These are phyloP conservation scores for Scutellaria minor DNA, from an alignment of 257 asterid species.

Conservation along the genomic window DNA sequence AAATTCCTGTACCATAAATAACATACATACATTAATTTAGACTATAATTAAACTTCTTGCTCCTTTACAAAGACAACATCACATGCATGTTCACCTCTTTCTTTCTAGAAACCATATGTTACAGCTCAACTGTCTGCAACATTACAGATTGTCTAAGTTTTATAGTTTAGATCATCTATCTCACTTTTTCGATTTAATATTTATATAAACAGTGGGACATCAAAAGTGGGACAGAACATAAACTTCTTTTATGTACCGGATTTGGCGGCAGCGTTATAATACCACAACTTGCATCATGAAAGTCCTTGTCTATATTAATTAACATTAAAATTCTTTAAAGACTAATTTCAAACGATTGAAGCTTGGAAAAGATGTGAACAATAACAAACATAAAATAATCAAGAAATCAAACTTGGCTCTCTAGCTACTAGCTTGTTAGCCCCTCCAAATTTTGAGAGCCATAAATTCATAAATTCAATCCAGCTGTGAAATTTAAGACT, in stretches of 20 bases:
- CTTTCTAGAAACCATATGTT: slow-evolving; percentile 5
- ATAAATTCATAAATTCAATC: background rate
- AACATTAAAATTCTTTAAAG: background rate
- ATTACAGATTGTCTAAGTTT: slow-evolving; percentile 9
- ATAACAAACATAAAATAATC: background rate
- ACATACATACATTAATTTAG: too few species aligned
- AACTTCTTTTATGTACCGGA: slow-evolving; percentile 8
- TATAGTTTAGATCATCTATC: too few species aligned
- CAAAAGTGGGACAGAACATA: too few species aligned
- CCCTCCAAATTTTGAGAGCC: background rate
- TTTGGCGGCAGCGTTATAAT: background rate
- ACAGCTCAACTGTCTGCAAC: slow-evolving; percentile 29
- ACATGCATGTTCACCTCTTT: slow-evolving; percentile 15
- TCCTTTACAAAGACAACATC: slow-evolving; percentile 11
- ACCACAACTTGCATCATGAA: background rate
- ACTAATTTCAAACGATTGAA: background rate
- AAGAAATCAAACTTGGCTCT: slow-evolving; percentile 1
- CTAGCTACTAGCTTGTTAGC: background rate
- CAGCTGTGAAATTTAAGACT: background rate
- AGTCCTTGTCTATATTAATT: background rate
- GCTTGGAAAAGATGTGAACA: slow-evolving; percentile 1
- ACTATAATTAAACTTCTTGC: slow-evolving; percentile 1
- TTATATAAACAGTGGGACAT: too few species aligned
- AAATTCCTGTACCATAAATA: slow-evolving; percentile 54
- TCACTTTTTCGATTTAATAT: too few species aligned